A percentile compares a stretch with the other conserved stretches of the same genome.
phyloP scores from a whole-genome alignment of 495 filamentous ascomycete genomes.

The Penicillium steckii region DNA sequence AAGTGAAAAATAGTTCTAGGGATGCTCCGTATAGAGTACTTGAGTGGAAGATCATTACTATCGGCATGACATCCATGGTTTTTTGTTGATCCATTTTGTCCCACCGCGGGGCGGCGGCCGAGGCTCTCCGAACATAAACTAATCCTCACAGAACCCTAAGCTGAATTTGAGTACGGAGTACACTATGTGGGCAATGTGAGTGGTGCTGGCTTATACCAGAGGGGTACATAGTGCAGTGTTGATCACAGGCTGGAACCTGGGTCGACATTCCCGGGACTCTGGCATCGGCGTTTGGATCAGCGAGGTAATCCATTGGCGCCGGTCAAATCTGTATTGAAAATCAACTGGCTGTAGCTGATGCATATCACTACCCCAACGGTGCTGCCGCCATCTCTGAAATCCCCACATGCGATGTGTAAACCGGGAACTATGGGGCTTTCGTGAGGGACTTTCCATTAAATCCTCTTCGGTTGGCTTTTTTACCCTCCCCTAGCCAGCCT shows the following conservation, averaged over 20 bases:
- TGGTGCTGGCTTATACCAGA: conserved; percentile 1
- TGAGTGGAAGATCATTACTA: background rate
- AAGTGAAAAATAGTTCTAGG: no score
- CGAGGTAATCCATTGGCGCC: conserved; percentile 1
- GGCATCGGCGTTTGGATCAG: conserved; percentile 6
- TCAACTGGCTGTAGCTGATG: conserved; percentile 1
- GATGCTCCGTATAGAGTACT: no score
- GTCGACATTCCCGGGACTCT: conserved; percentile 1
- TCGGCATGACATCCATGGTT: background rate
- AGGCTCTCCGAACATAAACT: conserved; percentile 1
- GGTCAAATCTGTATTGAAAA: background rate
- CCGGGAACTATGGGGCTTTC: conserved; percentile 6
- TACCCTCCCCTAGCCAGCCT: background rate
- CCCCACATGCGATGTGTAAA: background rate
- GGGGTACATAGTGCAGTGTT: conserved; percentile 1
- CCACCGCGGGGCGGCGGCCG: conserved; percentile 1
- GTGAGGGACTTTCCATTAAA: conserved; percentile 2
- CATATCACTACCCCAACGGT: conserved; percentile 6
- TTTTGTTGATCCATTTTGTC: background rate
- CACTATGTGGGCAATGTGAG: background rate
- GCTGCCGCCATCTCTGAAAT: background rate
- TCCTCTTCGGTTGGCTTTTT: background rate
- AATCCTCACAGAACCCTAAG: background rate
- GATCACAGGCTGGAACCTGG: conserved; percentile 12
- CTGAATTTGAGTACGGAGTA: background rate